Evolutionary conservation across 2,329 filamentous ascomycete genomes (phyloP).

Genomic region (Cytospora chrysosperma): DNA sequence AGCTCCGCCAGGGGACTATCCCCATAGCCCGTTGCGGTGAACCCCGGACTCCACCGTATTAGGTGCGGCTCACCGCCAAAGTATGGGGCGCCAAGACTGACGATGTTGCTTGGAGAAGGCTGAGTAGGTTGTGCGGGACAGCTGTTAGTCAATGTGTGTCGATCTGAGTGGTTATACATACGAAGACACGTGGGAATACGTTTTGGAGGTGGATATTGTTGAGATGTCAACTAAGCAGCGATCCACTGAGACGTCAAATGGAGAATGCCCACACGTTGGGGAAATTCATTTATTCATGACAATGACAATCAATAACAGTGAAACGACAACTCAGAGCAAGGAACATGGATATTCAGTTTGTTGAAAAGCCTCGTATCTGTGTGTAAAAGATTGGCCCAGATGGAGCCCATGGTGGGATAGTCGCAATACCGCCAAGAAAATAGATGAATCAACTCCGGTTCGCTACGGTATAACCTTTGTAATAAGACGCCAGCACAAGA

Average conservation of each 20-base stretch:
- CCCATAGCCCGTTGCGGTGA: slow-evolving; percentile 5
- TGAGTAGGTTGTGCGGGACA: slow-evolving; percentile 12
- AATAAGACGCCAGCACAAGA: not conserved
- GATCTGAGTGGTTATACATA: not conserved
- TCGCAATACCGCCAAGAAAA: not conserved
- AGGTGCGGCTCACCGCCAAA: slow-evolving; percentile 15
- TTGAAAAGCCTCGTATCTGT: not conserved
- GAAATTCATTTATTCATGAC: no score
- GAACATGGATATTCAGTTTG: not conserved
- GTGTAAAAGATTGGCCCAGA: not conserved
- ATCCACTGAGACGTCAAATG: not conserved
- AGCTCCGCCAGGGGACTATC: slow-evolving; percentile 4
- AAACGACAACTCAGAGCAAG: not conserved
- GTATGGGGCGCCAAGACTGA: slow-evolving; percentile 15
- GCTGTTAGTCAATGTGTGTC: slow-evolving; percentile 10
- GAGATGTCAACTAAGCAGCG: not conserved
- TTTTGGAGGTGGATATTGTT: slow-evolving; percentile 10
- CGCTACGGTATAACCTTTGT: not conserved
- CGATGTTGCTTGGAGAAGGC: slow-evolving; percentile 1
- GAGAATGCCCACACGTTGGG: not conserved
- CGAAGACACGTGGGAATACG: slow-evolving; percentile 10
- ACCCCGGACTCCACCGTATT: slow-evolving; percentile 10
- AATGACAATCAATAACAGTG: not conserved
- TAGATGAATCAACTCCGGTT: not conserved
- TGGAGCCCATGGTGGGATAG: not conserved